Evolutionary conservation across 2,329 filamentous ascomycete genomes (phyloP), one percentile per base, ranked within the genome.

Genomic region (Sporothrix inflata): DNA sequence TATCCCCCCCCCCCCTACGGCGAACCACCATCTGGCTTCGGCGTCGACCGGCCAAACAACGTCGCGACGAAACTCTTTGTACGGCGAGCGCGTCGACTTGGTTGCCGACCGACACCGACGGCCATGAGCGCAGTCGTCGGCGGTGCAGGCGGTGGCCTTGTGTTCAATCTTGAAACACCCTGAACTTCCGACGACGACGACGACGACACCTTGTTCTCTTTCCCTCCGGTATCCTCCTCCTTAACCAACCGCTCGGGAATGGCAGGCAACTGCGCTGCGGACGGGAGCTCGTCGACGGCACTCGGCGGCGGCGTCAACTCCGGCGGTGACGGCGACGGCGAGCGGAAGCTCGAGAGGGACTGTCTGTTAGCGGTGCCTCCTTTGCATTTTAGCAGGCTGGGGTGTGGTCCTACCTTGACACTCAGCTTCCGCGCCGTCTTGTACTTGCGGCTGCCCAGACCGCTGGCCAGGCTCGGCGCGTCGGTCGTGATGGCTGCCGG

Each of bases 61-160:
- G 79, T 79, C 3, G 83, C 80, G 45, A 86, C 82, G 60, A 86
- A 85, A 75, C 84, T 86, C 77, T 82, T 86, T 74, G 81, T 82
- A 66, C 80, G 79, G 42, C 78, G 71, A 2, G 70, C 72, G 16
- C 71, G 74, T 16, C 67, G 73, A 30, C 49, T 72, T 1, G 72
- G 60, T 40, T 72, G 45, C 8, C 60, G 42, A 27, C 53, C 42
- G 7, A 69, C n/a, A 27, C 53, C 42, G 7, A 69, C n/a, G 12
- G 34, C 3, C 40, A 16, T 30, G 12, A 42, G 8, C 5, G 34
- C 12, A 11, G 40, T 19, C 1, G 9, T 4, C 1, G 53, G 24
- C 7, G 42, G 5, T 34, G n/a, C 4, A 12, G n/a, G 47, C 12
- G 49, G 68, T 81, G 40, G 16, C 7, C n/a, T 24, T 9, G 67